Percentiles rank a stretch among this genome's conserved stretches.
phyloP scores from a whole-genome alignment of 1,139 yeast species.

The Pneumocystis murina region DNA sequence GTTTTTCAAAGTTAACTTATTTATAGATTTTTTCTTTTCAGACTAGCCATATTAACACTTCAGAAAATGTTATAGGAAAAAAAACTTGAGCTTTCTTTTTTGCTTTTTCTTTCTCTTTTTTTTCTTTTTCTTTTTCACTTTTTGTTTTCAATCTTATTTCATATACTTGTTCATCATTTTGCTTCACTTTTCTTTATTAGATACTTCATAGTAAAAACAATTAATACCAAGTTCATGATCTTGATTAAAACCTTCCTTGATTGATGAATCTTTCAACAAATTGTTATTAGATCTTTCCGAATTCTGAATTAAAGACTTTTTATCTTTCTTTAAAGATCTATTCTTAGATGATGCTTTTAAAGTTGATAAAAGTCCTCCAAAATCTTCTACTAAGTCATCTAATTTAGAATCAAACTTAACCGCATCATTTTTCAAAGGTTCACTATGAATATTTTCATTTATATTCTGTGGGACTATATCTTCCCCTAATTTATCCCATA shows the following conservation, averaged over 20 bases:
- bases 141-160: constrained; percentile 68
- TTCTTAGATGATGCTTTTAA: constrained; percentile 9
- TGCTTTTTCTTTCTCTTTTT: constrained; percentile 93
- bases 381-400: not conserved
- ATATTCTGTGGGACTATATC: constrained; percentile 5
- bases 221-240: constrained; percentile 42
- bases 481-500: constrained; percentile 12
- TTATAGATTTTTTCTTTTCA: constrained; percentile 21
- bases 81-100: constrained; percentile 68
- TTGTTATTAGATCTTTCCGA: constrained; percentile 11
- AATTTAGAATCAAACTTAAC: not conserved
- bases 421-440: constrained; percentile 2
- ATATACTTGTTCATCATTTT: constrained; percentile 22
- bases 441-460: not conserved
- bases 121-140: constrained; percentile 93
- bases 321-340: constrained; percentile 1
- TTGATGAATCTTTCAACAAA: constrained; percentile 6
- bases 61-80: constrained; percentile 35
- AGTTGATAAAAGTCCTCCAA: constrained; percentile 4
- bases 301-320: constrained; percentile 14
- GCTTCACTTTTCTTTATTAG: constrained; percentile 31
- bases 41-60: constrained; percentile 20
- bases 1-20: constrained; percentile 8
- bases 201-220: constrained; percentile 21
- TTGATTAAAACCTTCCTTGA: constrained; percentile 18